Base-by-base conservation (phyloP, 164 flowering plant genomes). In the Kingdonia uniflora region DNA sequence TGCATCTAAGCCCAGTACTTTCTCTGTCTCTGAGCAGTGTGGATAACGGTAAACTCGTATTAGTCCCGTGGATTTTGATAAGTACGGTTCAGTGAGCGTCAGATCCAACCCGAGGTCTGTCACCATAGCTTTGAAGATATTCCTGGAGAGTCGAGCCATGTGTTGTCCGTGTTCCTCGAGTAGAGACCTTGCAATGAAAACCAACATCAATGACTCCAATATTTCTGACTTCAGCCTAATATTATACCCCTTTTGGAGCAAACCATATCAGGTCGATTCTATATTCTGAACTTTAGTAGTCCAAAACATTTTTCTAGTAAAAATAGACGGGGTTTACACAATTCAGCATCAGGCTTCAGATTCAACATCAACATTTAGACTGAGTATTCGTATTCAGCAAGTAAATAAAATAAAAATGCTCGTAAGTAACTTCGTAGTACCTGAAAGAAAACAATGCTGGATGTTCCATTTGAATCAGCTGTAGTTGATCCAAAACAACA, bases 401-500 rank as follows among this genome's bases (percentile, higher is more conserved):
- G 19, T 17, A 6, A 26, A 50, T 14, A 43, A 47, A 12, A 40
- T 6, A 53, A 22, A 51, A 22, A 65, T 29, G 41, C 1, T 13
- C 2, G 47, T 5, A 14, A 24, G 53, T 39, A 52, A 22, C 15
- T 22, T 40, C 25, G 16, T 20, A 6, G 51, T 60, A 84, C 87
- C 83, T 81, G 82, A 79, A 76, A 45, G 71, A 42, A 52, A 50
- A 59, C 33, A 75, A 46, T 11, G 65, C 17, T 29, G 71, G 71
- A 49, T 73, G 51, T 29, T 65, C 22, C 10, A 55, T 39, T 25
- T 41, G 45, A 54, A 59, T 42, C 13, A 45, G 52, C 0, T 66
- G 55, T 14, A 76, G 54, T 23, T 73, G 72, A 42, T 15, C 1
- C n/a, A 80, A 62, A 20, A 71, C 70, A 39, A 72, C 74, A 54